Percentiles rank a stretch among this genome's conserved stretches.
These are phyloP conservation scores for Podaxis carcinomalis DNA, from an alignment of 768 basidiomycete genomes.

Conservation along the genomic window DNA sequence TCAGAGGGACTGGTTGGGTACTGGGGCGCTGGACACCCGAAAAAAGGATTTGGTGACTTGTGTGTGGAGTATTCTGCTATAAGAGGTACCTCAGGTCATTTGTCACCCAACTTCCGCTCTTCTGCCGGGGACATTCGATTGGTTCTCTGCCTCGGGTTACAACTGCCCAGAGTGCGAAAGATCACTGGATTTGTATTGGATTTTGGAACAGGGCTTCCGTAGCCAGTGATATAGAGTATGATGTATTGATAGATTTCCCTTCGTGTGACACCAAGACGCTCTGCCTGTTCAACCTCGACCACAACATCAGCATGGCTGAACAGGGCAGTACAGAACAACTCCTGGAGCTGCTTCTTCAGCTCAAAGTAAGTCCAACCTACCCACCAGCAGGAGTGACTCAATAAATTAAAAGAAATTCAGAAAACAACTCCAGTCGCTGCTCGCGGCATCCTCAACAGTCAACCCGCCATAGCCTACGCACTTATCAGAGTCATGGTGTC, in stretches of 20 bases:
- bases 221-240: too few species aligned
- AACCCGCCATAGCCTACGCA: slow-evolving; percentile 75
- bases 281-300: background rate
- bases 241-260: background rate
- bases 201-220: too few species aligned
- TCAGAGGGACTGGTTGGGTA: background rate
- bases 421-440: slow-evolving; percentile 74
- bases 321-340: slow-evolving; percentile 50
- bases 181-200: background rate
- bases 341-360: slow-evolving; percentile 68
- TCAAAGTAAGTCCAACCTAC: slow-evolving; percentile 45
- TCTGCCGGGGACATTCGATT: background rate
- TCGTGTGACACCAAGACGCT: background rate
- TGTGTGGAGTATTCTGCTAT: background rate
- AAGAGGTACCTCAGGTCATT: background rate
- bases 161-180: background rate
- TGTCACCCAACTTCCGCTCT: background rate
- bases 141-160: too few species aligned
- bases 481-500: slow-evolving; percentile 75
- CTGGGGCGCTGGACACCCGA: background rate
- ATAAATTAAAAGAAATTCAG: slow-evolving; percentile 27
- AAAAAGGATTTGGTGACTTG: background rate
- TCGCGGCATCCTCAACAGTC: slow-evolving; percentile 60
- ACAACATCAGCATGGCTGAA: slow-evolving; percentile 5
- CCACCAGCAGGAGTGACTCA: background rate